Evolutionary conservation across 2,329 filamentous ascomycete species (phyloP), one percentile per base, ranked within the genome.

Genomic region (Neonectria punicea): DNA sequence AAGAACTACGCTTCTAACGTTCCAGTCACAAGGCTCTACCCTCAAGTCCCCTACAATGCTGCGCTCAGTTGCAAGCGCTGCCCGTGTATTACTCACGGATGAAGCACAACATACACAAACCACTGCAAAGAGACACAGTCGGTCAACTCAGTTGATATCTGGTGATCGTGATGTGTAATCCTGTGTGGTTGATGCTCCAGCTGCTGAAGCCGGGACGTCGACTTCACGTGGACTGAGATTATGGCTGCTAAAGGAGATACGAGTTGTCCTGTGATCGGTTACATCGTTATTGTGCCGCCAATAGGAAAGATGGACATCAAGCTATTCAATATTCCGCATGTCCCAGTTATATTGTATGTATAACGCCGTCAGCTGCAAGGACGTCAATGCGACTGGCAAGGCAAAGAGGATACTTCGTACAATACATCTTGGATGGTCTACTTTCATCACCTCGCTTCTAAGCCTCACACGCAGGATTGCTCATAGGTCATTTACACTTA

Each of bases 321-420:
- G 50, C 32, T 43, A 36, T 61, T 34, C 13, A 65, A 46, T 28
- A 54, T 61, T 39, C 44, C 63, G 16, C 22, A 55, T 34, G 58
- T 57, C 63, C 63, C 49, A 57, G 59, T 68, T 64, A 68, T n/a
- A 60, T 70, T 58, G 46, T 70, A 54, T 65, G 63, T 66, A 58
- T 28, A 67, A 67, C 66, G 64, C 64, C 66, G 44, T 61, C 41
- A 58, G 61, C 56, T 61, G 47, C 65, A 65, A 65, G 62, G 49
- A 63, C 63, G 58, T 65, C 47, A 57, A 61, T 65, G 63, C 49
- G 66, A 64, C 61, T 59, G 53, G 46, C 39, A 49, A 49, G 51
- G 20, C 57, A 16, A 55, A 51, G 44, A 54, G 18, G 54, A 50
- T 34, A 53, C 34, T 32, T 28, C 20, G 22, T 36, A 47, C 61